phyloP scores from a whole-genome alignment of 1,139 yeast genomes.

The Pneumocystis canis region DNA sequence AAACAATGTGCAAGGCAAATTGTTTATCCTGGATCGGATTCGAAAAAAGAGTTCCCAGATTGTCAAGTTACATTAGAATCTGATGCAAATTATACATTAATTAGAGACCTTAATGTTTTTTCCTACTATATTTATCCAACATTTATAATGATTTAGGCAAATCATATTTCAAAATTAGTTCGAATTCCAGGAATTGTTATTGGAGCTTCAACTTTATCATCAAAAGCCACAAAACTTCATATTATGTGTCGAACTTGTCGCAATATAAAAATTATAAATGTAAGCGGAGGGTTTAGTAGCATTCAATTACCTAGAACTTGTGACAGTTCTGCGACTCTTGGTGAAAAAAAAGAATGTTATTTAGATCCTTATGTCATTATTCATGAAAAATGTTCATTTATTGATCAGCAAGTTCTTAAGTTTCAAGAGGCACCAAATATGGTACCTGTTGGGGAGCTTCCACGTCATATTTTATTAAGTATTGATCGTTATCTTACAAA shows the following conservation, averaged over 20 bases:
- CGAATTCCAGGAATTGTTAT: slow-evolving; percentile 87
- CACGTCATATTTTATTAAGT: slow-evolving; percentile 76
- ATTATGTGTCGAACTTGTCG: slow-evolving; percentile 81
- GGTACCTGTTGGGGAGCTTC: slow-evolving; percentile 99
- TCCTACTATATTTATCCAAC: not conserved
- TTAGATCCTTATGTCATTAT: slow-evolving; percentile 85
- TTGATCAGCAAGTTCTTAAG: slow-evolving; percentile 88
- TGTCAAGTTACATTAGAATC: slow-evolving; percentile 74
- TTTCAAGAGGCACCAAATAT: slow-evolving; percentile 92
- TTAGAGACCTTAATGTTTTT: slow-evolving; percentile 56
- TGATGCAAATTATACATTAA: slow-evolving; percentile 54
- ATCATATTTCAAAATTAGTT: slow-evolving; percentile 77
- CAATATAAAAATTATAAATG: slow-evolving; percentile 53
- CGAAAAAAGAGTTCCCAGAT: slow-evolving; percentile 49
- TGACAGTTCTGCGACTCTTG: slow-evolving; percentile 39
- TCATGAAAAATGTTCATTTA: slow-evolving; percentile 81
- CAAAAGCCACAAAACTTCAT: slow-evolving; percentile 75
- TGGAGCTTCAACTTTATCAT: slow-evolving; percentile 74
- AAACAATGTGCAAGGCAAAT: slow-evolving; percentile 80
- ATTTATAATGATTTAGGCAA: slow-evolving; percentile 26
- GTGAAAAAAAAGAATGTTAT: slow-evolving; percentile 59
- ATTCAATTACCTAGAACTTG: slow-evolving; percentile 66
- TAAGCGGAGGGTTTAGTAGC: slow-evolving; percentile 67
- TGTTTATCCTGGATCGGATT: slow-evolving; percentile 37
- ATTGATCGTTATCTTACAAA: slow-evolving; percentile 85